A percentile compares a stretch with the other conserved stretches of the same genome.
These are phyloP conservation scores for Xerocomus potaroensis DNA, from an alignment of 768 basidiomycete genomes.

Conservation along the genomic window DNA sequence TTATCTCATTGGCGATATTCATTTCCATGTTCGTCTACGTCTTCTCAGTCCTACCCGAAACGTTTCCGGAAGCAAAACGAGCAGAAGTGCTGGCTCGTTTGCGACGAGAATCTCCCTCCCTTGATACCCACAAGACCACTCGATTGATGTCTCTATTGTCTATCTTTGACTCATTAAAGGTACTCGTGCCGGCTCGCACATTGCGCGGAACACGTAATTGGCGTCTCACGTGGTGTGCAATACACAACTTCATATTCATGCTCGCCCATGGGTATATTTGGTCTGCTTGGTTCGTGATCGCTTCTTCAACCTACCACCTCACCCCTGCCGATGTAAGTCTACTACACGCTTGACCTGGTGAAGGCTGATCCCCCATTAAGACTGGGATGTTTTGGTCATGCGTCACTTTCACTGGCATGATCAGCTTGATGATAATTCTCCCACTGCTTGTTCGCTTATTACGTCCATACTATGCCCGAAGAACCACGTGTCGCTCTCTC, in stretches of 20 bases:
- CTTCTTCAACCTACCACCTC: conserved; percentile 25
- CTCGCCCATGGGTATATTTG: conserved; percentile 12
- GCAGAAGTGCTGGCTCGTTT: too few species aligned
- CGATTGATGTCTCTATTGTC: not conserved
- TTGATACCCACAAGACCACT: not conserved
- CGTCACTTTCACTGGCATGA: conserved; percentile 10
- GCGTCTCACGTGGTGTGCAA: conserved; percentile 28
- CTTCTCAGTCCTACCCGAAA: conserved; percentile 25
- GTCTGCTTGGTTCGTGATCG: conserved; percentile 20
- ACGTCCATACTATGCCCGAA: conserved; percentile 23
- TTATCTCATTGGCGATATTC: too few species aligned
- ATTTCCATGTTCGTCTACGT: conserved; percentile 21
- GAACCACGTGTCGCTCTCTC: not conserved
- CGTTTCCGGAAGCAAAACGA: too few species aligned
- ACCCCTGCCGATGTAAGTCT: conserved; percentile 24
- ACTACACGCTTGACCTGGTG: not conserved
- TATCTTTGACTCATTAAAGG: conserved; percentile 24
- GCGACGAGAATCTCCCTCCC: too few species aligned
- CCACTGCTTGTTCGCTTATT: conserved; percentile 24
- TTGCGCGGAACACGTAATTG: conserved; percentile 22
- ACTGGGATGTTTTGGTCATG: conserved; percentile 27
- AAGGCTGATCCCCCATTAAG: conserved; percentile 10
- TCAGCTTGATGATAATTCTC: conserved; percentile 18
- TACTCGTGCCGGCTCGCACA: conserved; percentile 17
- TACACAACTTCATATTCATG: conserved; percentile 23